Conservation (phyloP, 495 filamentous ascomycete genomes). For the Geopyxis carbonaria region DNA sequence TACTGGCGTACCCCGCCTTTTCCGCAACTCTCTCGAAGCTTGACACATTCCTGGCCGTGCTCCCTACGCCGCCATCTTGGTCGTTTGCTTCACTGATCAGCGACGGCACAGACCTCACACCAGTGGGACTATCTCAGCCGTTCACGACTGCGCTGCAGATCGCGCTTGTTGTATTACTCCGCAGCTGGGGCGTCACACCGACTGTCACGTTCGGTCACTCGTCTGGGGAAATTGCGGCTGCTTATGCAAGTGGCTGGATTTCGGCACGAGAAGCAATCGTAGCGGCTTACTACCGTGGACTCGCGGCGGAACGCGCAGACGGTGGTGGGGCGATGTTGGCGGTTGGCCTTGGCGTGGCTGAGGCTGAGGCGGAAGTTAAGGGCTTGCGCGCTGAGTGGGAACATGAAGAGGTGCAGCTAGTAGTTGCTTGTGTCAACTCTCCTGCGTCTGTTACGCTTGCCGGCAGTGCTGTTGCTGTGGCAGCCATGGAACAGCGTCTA, state of each 20-base stretch:
- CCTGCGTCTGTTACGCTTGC: slow-evolving; percentile 32
- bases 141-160: slow-evolving; percentile 31
- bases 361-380: neutral
- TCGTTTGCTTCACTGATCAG: too few relatives aligned
- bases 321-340: slow-evolving; percentile 3
- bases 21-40: slow-evolving; percentile 32
- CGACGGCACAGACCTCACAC: too few relatives aligned
- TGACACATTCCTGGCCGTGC: slow-evolving; percentile 28
- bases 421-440: slow-evolving; percentile 33
- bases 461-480: slow-evolving; percentile 24
- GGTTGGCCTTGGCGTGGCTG: neutral
- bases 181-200: slow-evolving; percentile 38
- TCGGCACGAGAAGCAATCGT: slow-evolving; percentile 28
- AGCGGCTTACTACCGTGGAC: slow-evolving; percentile 38
- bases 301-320: neutral
- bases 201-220: slow-evolving; percentile 45
- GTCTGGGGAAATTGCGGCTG: slow-evolving; percentile 47
- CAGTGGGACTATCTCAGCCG: neutral
- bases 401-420: too few relatives aligned
- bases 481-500: neutral
- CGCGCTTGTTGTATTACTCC: slow-evolving; percentile 38
- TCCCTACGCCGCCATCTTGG: slow-evolving; percentile 34
- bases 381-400: slow-evolving; percentile 15
- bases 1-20: slow-evolving; percentile 22
- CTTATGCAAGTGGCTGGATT: slow-evolving; percentile 35